Base-by-base conservation (phyloP, 768 basidiomycete species). In the Suillus weaverae region DNA sequence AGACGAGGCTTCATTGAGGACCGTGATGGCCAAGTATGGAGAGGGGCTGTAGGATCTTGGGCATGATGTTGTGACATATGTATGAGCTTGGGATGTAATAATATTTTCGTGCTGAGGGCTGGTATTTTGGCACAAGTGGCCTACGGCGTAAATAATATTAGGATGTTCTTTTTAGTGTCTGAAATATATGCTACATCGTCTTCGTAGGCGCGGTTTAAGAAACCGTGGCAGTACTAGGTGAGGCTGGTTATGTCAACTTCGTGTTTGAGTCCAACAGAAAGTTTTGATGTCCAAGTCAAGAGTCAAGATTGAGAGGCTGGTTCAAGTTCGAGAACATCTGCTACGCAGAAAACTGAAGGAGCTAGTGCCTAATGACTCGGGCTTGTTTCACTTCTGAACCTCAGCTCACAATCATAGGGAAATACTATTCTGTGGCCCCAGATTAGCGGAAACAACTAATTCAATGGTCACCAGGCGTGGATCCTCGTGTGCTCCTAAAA, bases 1-100 rank as follows among this genome's bases (percentile, higher is more conserved):
- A 14, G 65, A 70, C n/a, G 69, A 67, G 51, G 68, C 67, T 2
- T 69, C 69, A 7, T 64, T 76, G n/a, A 70, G 75, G 61, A 62
- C 62, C 13, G 62, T 69, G 33, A 76, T 76, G 75, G 64, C 53
- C 5, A 73, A 61, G 39, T 76, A 77, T 54, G 66, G 44, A 2
- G 62, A 73, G 56, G 65, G 14, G 62, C 16, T 65, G 5, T 75
- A 60, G 60, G 70, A 13, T n/a, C 20, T 54, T 33, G 18, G 10
- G 2, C 30, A 10, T 53, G 51, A 20, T 5, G 51, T 51, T 8
- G 26, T 30, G 14, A 51, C 7, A 8, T 33, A 20, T 50, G 20
- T 54, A 13, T 33, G 53, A 11, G 53, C 11, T 54, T 13, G 33
- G 5, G 32, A 20, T 53, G 8, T 16, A 16, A 2, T 51, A 51